A percentile compares a stretch with the other conserved stretches of the same genome.
Evolutionary conservation across 805 yeast genomes (phyloP).

Genomic region (Sugiyamaella floridensis): DNA sequence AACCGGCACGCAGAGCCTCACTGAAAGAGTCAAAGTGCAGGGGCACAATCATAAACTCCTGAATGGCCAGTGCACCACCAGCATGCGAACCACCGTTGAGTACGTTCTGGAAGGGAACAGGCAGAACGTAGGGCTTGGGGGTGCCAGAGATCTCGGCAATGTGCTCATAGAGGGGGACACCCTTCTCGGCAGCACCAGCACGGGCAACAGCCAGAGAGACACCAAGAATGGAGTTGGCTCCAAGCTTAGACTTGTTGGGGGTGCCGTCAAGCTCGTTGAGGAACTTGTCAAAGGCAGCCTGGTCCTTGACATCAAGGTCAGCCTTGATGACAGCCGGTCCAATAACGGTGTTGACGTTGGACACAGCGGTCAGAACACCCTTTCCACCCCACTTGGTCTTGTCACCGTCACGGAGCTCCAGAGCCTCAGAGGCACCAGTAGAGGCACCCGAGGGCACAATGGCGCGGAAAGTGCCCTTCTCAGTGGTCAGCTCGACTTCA

Average conservation of each 20-base stretch:
- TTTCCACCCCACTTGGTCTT: conserved; percentile 96
- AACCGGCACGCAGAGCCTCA: conserved; percentile 94
- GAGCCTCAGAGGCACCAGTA: conserved; percentile 97
- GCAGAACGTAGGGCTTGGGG: conserved; percentile 81
- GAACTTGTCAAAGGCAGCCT: conserved; percentile 80
- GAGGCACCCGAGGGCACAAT: conserved; percentile 99
- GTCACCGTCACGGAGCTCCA: conserved; percentile 97
- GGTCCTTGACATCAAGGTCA: conserved; percentile 77
- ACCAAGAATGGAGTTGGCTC: conserved; percentile 98
- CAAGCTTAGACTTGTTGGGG: conserved; percentile 92
- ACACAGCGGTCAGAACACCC: conserved; percentile 96
- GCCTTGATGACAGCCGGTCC: conserved; percentile 89
- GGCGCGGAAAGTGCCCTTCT: conserved; percentile 88
- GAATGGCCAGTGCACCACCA: conserved; percentile 98
- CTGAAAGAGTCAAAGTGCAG: conserved; percentile 82
- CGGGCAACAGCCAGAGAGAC: conserved; percentile 95
- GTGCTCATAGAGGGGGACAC: conserved; percentile 89
- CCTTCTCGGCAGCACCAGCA: conserved; percentile 97
- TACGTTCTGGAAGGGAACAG: conserved; percentile 98
- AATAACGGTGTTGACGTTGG: conserved; percentile 88
- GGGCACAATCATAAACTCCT: conserved; percentile 99
- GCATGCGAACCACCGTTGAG: conserved; percentile 99
- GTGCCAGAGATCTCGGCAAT: conserved; percentile 74
- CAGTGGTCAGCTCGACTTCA: conserved; percentile 94
- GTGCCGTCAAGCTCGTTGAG: conserved; percentile 88